Conservation (phyloP, 495 filamentous ascomycete genomes). For the Penicillium maclennaniae region DNA sequence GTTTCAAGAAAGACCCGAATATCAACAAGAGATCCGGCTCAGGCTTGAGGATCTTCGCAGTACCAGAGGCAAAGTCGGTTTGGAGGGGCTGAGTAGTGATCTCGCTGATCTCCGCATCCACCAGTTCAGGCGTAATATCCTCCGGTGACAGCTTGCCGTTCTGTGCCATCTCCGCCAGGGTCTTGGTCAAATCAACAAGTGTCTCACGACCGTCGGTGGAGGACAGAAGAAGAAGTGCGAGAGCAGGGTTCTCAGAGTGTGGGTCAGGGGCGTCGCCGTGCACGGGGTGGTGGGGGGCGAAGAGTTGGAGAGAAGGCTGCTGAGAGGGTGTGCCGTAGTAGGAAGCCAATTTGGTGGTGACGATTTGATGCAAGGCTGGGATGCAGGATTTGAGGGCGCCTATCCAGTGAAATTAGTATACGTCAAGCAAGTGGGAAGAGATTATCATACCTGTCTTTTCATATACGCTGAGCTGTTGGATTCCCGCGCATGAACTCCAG, state of each 20-base stretch:
- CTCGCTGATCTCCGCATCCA: conserved; percentile 82
- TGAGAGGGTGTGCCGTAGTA: conserved; percentile 71
- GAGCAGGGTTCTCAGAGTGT: conserved; percentile 38
- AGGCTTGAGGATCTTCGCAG: conserved; percentile 24
- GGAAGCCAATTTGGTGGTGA: conserved; percentile 67
- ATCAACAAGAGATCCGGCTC: conserved; percentile 89
- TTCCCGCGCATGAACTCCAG: conserved; percentile 86
- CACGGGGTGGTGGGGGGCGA: conserved; percentile 64
- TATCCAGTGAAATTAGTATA: conserved; percentile 25
- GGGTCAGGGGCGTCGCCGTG: conserved; percentile 18
- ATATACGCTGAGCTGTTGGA: conserved; percentile 81
- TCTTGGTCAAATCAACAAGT: conserved; percentile 92
- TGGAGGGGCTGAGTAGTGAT: conserved; percentile 43
- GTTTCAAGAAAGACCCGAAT: conserved; percentile 73
- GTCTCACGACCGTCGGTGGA: conserved; percentile 87
- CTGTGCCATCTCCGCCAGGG: conserved; percentile 91
- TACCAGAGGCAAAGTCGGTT: neutral
- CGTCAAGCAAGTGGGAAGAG: neutral
- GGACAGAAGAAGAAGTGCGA: conserved; percentile 83
- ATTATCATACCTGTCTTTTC: conserved; percentile 72
- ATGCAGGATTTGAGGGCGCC: conserved; percentile 85
- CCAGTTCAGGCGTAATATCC: conserved; percentile 79
- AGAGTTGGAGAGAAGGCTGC: conserved; percentile 63
- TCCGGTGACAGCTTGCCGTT: conserved; percentile 69
- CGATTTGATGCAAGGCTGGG: conserved; percentile 66